Evolutionary conservation across 441 rosid species (phyloP), one percentile per base, ranked within the genome.

Genomic region (Mallotus repandus): DNA sequence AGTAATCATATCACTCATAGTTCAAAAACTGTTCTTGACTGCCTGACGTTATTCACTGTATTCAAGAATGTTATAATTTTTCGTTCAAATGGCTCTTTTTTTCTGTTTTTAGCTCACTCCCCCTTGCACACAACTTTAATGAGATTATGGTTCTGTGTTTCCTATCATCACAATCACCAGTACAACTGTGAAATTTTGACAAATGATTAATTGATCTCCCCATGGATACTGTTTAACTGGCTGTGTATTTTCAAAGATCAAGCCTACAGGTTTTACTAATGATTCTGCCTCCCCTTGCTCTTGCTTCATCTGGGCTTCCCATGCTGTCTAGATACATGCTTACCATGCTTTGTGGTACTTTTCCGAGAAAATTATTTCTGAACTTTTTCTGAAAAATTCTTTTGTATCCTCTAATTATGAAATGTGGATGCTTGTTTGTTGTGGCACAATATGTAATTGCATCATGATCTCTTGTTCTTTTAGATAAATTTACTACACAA

Each of bases 371-470:
- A 43, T 43, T 9, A 43, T 5, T 43, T 9, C 46, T 54, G 29
- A 25, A 25, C 29, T 25, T 45, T 49, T 41, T 58, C 14, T 45
- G 45, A 58, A 45, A 29, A 29, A 46, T n/a, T n/a, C 32, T 50
- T 52, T 35, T 62, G 7, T 25, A 29, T 38, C 45, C 68, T 46
- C 22, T 62, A 11, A 50, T 3, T 18, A n/a, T 13, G 53, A 68
- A 45, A 66, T 19, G 16, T 48, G 8, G 46, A 16, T 59, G 54
- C 50, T n/a, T 49, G 11, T 19, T 49, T n/a, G 46, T 15, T 22
- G 25, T 35, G 13, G 49, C 11, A 59, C 21, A 57, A 63, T 56
- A 54, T 69, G 25, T 22, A n/a, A n/a, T 49, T 75, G 69, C 18
- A 3, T 63, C 4, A 18, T 72, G 12, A 9, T 52, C 4, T n/a